Evolutionary conservation across 345 rosid species (phyloP), one percentile per base, ranked within the genome.

Genomic region (Durio zibethinus): DNA sequence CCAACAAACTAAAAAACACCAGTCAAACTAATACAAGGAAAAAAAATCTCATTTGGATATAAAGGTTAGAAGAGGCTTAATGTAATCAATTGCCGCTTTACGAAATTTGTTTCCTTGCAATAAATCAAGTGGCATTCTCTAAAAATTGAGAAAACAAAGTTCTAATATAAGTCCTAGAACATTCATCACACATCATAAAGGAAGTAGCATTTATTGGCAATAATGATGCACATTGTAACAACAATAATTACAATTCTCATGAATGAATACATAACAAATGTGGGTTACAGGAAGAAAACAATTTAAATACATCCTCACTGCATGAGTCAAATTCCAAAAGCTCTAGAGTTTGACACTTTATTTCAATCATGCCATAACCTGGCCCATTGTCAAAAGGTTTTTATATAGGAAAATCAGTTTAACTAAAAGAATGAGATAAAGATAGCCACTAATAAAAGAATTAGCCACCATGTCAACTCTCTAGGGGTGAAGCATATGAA

Each of bases 61-160:
- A 63, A 74, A 92, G 98, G 94, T 88, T 77, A 94, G 84, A 43
- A 92, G 93, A 74, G 98, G 99, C 83, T 87, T 85, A 71, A 94
- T 87, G 82, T 97, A 97, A 61, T 83, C 88, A 72, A 85, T 86
- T 33, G 90, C 97, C 77, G 97, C 99, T 82, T 90, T 94, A 76
- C 81, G 89, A 79, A 97, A 94, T 74, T 84, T 83, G 72, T 92
- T 88, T 66, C 90, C 94, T 92, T 87, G 94, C 70, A 94, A 90
- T 85, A 97, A 97, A 90, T 97, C 98, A 78, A 97, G 92, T 0
- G 99, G 98, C 83, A 97, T 92, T 82, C 99, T 92, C 98, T 94
- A 72, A 75, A 84, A 84, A 64, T 48, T 76, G 74, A 61, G 12
- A 77, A 31, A 60, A 70, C 23, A 74, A 36, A 84, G 56, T 42